A percentile compares a stretch with the other conserved stretches of the same genome.
phyloP scores from a whole-genome alignment of 1,284 basidiomycete genomes.

The Agroathelia rolfsii region DNA sequence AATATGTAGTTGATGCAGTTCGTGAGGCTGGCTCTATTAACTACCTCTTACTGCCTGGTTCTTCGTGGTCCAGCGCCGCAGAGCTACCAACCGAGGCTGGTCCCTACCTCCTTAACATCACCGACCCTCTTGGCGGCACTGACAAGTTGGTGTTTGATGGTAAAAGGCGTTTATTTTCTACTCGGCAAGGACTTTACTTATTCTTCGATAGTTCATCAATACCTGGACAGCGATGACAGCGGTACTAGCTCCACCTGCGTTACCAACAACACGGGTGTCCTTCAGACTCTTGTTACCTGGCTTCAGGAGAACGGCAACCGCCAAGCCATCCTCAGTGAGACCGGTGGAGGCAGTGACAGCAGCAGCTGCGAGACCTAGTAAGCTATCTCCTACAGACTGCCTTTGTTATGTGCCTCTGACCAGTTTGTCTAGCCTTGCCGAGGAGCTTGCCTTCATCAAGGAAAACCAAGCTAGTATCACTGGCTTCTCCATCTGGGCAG shows the following conservation, averaged over 20 bases:
- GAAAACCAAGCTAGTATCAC: conserved; percentile 31
- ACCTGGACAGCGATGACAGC: conserved; percentile 49
- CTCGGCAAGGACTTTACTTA: conserved; percentile 1
- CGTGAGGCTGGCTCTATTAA: conserved; percentile 12
- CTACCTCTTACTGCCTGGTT: conserved; percentile 35
- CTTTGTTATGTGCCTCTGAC: background rate
- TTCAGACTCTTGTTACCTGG: conserved; percentile 35
- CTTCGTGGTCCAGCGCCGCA: conserved; percentile 33
- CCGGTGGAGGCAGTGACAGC: conserved; percentile 43
- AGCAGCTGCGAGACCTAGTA: conserved; percentile 35
- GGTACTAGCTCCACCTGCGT: conserved; percentile 41
- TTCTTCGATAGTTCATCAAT: conserved; percentile 40
- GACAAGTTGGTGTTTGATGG: conserved; percentile 48
- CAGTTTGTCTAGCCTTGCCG: conserved; percentile 22
- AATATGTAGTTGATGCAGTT: conserved; percentile 3
- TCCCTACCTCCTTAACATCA: conserved; percentile 39
- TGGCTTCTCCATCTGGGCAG: conserved; percentile 42
- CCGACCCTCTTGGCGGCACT: conserved; percentile 40
- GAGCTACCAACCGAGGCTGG: conserved; percentile 42
- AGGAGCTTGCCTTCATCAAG: conserved; percentile 38
- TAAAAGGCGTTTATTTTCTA: conserved; percentile 11
- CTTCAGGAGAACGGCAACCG: conserved; percentile 35
- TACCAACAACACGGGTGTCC: conserved; percentile 37
- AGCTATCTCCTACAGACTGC: conserved; percentile 6
- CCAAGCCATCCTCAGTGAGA: conserved; percentile 48